Conservation (phyloP, 2,329 filamentous ascomycete species). For the Arthroderma sp. region DNA sequence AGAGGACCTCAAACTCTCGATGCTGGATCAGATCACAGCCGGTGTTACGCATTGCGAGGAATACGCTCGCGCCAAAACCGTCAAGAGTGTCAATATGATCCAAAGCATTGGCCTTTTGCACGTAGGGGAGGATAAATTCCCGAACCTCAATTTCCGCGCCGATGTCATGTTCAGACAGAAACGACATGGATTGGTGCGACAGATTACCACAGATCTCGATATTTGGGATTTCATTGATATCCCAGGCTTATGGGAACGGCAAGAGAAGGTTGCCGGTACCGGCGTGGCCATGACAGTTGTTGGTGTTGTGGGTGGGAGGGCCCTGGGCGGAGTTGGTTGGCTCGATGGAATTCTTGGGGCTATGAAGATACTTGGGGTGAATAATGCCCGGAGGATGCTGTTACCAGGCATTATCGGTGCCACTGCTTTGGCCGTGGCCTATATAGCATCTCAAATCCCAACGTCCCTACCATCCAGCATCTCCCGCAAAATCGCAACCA, state of each 20-base stretch:
- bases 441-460: conserved; percentile 76
- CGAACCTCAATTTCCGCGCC: conserved; percentile 73
- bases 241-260: conserved; percentile 65
- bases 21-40: conserved; percentile 74
- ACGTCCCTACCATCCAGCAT: conserved; percentile 77
- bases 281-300: conserved; percentile 89
- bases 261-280: conserved; percentile 89
- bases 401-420: conserved; percentile 67
- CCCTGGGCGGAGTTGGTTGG: conserved; percentile 77
- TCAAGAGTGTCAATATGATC: conserved; percentile 70
- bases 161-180: conserved; percentile 89
- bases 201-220: conserved; percentile 79
- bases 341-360: conserved; percentile 74
- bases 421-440: conserved; percentile 67
- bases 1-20: conserved; percentile 81
- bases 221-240: conserved; percentile 89
- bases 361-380: conserved; percentile 64
- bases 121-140: conserved; percentile 67
- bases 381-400: conserved; percentile 67
- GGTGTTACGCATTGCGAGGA: conserved; percentile 73
- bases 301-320: conserved; percentile 67
- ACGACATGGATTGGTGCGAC: conserved; percentile 65
- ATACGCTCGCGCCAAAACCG: conserved; percentile 63
- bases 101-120: conserved; percentile 80
- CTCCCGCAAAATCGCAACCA: conserved; percentile 67